Evolutionary conservation across 163 green algal species (phyloP).

Genomic region (Chlamydomonas reinhardtii): DNA sequence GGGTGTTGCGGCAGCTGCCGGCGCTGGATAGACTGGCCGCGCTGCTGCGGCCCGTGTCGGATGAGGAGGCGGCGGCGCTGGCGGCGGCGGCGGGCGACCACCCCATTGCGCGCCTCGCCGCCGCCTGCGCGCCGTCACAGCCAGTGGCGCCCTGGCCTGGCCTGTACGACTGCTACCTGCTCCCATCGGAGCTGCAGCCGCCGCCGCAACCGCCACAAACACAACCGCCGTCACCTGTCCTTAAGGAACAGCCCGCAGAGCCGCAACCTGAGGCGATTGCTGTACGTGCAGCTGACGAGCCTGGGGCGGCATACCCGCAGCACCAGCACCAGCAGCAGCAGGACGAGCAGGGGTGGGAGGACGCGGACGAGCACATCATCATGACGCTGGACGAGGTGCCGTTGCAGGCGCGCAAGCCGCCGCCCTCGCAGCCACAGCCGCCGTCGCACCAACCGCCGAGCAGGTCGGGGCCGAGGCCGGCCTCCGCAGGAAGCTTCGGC

Average conservation of each 20-base stretch:
- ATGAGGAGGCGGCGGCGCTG: slow-evolving; percentile 18
- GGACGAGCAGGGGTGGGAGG: neutral
- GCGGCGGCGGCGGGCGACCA: slow-evolving; percentile 5
- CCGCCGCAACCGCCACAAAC: too few relatives aligned
- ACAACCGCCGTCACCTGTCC: too few relatives aligned
- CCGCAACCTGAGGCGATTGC: too few relatives aligned
- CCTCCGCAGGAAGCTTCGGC: too few relatives aligned
- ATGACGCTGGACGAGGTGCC: slow-evolving; percentile 38
- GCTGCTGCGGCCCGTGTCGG: slow-evolving; percentile 18
- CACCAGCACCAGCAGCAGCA: neutral
- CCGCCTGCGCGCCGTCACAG: neutral
- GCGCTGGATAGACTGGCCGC: neutral
- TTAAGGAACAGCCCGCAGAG: too few relatives aligned
- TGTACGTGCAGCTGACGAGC: too few relatives aligned
- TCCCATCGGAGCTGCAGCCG: too few relatives aligned
- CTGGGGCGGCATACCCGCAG: too few relatives aligned
- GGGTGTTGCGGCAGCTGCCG: neutral
- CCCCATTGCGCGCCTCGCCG: slow-evolving; percentile 13
- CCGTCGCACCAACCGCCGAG: neutral
- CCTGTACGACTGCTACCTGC: too few relatives aligned
- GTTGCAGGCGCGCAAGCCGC: neutral
- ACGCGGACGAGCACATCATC: neutral
- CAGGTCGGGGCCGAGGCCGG: neutral
- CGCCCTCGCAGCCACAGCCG: neutral
- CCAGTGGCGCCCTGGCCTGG: neutral